phyloP scores from a whole-genome alignment of 306 rosid genomes.

The Trichosanthes truncata region DNA sequence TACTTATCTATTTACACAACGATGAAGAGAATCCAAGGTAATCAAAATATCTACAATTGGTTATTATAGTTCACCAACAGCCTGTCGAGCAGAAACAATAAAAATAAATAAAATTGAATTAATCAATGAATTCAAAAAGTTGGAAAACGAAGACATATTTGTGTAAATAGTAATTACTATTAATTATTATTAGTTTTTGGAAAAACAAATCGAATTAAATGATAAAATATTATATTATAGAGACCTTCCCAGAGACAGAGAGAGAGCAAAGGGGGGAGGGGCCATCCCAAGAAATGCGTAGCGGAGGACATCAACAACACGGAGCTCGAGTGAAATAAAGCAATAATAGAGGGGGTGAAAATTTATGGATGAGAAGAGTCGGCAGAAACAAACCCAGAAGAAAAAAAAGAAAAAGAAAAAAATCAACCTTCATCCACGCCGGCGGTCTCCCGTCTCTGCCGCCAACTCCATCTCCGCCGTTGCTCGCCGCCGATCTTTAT shows the following conservation, averaged over 20 bases:
- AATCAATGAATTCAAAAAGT: too few species aligned
- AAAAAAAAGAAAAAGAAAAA: neutral
- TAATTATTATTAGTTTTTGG: neutral
- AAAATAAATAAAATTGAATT: too few species aligned
- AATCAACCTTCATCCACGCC: neutral
- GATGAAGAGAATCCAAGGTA: too few species aligned
- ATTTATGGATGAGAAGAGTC: too few species aligned
- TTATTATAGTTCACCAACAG: too few species aligned
- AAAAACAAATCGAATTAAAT: neutral
- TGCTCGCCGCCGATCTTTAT: too few species aligned
- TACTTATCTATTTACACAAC: too few species aligned
- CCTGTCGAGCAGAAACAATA: too few species aligned
- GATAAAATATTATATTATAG: neutral
- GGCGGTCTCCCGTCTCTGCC: neutral
- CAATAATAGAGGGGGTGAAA: neutral
- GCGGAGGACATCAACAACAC: neutral
- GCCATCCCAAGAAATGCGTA: constrained; percentile 2
- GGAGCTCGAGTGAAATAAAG: constrained; percentile 1
- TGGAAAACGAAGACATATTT: too few species aligned
- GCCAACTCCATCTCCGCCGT: neutral
- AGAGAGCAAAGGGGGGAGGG: neutral
- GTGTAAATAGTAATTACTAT: too few species aligned
- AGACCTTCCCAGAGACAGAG: neutral
- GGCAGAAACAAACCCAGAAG: neutral
- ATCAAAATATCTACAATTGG: too few species aligned